A percentile compares a stretch with the other conserved stretches of the same genome.
These are phyloP conservation scores for Teratosphaeria zuluensis DNA, from an alignment of 2,329 filamentous ascomycete species.

Conservation along the genomic window DNA sequence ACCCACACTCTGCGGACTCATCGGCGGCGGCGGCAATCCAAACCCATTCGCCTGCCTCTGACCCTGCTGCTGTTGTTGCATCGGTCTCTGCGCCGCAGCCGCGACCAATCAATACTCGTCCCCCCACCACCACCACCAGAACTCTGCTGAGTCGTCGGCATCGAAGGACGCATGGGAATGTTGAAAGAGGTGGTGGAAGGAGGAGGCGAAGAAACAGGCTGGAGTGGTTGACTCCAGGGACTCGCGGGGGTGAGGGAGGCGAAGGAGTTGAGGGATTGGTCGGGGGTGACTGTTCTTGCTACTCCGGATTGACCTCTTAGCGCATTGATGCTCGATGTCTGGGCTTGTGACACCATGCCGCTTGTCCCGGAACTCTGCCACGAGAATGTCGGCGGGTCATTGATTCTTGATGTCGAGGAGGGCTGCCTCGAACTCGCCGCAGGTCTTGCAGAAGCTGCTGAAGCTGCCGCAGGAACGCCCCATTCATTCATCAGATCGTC, in stretches of 20 bases:
- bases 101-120: conserved; percentile 46
- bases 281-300: conserved; percentile 21
- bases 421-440: conserved; percentile 8
- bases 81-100: conserved; percentile 10
- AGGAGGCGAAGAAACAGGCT: conserved; percentile 19
- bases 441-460: conserved; percentile 17
- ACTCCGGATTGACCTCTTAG: conserved; percentile 1
- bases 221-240: conserved; percentile 29
- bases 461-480: conserved; percentile 26
- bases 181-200: conserved; percentile 12
- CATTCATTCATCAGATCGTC: conserved; percentile 36
- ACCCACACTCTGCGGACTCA: not conserved
- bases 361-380: conserved; percentile 30
- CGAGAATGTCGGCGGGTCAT: conserved; percentile 31
- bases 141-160: conserved; percentile 15
- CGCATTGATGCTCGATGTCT: conserved; percentile 5
- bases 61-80: not conserved
- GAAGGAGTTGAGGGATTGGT: conserved; percentile 24
- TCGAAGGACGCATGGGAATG: conserved; percentile 13
- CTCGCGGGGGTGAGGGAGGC: conserved; percentile 27
- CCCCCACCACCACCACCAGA: conserved; percentile 11
- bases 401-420: conserved; percentile 6
- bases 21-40: not conserved
- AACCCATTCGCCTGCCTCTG: not conserved
- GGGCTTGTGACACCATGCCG: conserved; percentile 1